phyloP scores from a whole-genome alignment of 2,329 filamentous ascomycete genomes.

The Sphaerulina musiva region DNA sequence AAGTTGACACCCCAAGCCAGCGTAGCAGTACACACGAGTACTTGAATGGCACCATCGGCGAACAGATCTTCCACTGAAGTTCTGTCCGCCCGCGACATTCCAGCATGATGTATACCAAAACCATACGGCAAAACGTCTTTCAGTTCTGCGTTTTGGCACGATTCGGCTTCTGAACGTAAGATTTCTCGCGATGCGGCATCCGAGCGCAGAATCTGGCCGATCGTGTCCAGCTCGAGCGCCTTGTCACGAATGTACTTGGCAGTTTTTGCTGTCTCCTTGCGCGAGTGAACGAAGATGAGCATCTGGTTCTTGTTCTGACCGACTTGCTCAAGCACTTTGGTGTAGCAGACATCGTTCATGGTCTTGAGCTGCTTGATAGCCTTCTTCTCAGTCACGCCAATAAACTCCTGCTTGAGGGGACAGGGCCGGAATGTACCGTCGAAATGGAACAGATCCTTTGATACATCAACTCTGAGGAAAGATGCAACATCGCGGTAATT shows the following conservation, averaged over 20 bases:
- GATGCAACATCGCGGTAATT: slow-evolving; percentile 96
- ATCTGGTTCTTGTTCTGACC: slow-evolving; percentile 92
- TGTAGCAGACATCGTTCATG: slow-evolving; percentile 99
- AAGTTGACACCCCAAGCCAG: slow-evolving; percentile 98
- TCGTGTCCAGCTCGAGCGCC: slow-evolving; percentile 92
- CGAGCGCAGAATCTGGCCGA: slow-evolving; percentile 87
- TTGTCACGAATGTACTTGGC: slow-evolving; percentile 95
- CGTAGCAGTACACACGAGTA: slow-evolving; percentile 95
- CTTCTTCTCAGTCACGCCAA: slow-evolving; percentile 95
- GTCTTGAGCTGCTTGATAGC: slow-evolving; percentile 98
- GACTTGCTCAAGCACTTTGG: slow-evolving; percentile 93
- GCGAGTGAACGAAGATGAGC: slow-evolving; percentile 97
- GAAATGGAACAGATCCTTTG: slow-evolving; percentile 89
- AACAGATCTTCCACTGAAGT: slow-evolving; percentile 94
- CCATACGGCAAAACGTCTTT: slow-evolving; percentile 95
- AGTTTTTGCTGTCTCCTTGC: slow-evolving; percentile 97
- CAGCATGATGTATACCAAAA: slow-evolving; percentile 96
- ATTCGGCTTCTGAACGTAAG: slow-evolving; percentile 73
- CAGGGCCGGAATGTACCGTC: slow-evolving; percentile 91
- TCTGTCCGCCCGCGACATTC: slow-evolving; percentile 92
- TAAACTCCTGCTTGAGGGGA: slow-evolving; percentile 91
- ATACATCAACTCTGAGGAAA: slow-evolving; percentile 81
- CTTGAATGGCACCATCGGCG: slow-evolving; percentile 81
- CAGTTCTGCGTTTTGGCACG: slow-evolving; percentile 76
- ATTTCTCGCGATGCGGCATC: slow-evolving; percentile 90